Evolutionary conservation across 2,329 filamentous ascomycete genomes (phyloP), one percentile per base, ranked within the genome.

Genomic region (Trichoderma sp.): DNA sequence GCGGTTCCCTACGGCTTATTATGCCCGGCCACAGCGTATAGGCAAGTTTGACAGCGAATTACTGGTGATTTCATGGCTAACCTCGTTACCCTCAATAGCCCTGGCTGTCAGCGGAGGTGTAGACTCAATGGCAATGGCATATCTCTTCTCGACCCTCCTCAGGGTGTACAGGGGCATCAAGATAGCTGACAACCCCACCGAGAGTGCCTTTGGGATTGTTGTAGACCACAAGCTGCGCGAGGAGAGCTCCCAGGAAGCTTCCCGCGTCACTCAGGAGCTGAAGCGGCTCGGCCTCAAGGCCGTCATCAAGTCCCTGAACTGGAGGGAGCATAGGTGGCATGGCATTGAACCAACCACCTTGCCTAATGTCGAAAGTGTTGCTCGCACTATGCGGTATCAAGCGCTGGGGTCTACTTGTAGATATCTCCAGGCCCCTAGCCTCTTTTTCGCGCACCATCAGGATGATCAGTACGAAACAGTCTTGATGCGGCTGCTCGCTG

Each of bases 91-190:
- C n/a, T 6, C 34, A 26, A 8, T 73, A 93, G 91, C 87, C 68
- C 84, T 98, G 72, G 96, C 95, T 17, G 85, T 98, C 73, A 98
- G 95, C 78, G 96, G 96, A 28, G 96, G 96, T 8, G 93, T 96
- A 50, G 96, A 99, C 81, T 98, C 95, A n/a, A 99, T 98, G 95
- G 95, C 95, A 32, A 85, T 99, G 73, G 94, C 94, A 70, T 90
- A 85, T 73, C 86, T 98, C 43, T 93, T 92, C 78, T 86, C 85
- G 63, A 81, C 84, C 59, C 76, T 87, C 43, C 80, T 81, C 47
- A 78, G 73, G 3, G 72, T 73, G 3, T 77, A 83, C 59, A 77
- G 77, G 2, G 72, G 75, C 30, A 76, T 84, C 73, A 81, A 74
- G 57, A 77, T 89, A 30, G 82, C 82, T 39, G 86, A 86, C 75